Evolutionary conservation across 192 early-diverging fungal genomes (phyloP).

Genomic region (Spizellomyces punctatus): DNA sequence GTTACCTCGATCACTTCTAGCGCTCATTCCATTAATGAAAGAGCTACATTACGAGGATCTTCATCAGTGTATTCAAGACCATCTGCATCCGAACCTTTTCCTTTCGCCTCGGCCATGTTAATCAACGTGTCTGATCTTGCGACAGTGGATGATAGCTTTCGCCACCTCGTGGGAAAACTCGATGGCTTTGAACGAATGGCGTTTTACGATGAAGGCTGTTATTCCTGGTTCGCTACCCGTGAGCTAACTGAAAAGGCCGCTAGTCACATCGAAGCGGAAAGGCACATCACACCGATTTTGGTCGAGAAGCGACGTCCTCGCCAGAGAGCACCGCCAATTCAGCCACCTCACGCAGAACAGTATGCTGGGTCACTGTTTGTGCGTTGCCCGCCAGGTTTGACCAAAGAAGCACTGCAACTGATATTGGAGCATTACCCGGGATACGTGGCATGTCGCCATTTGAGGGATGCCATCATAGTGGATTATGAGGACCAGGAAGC

Average conservation of each 20-base stretch:
- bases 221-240: constrained; percentile 30
- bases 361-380: no score
- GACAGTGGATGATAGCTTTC: constrained; percentile 16
- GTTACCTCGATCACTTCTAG: not conserved
- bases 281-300: constrained; percentile 18
- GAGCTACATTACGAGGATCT: not conserved
- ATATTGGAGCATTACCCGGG: constrained; percentile 5
- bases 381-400: no score
- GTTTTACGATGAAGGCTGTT: constrained; percentile 31
- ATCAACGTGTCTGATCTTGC: constrained; percentile 12
- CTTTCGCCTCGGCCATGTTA: constrained; percentile 21
- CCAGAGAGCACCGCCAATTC: no score
- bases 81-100: no score
- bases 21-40: not conserved
- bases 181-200: constrained; percentile 27
- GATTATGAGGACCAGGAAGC: constrained; percentile 6
- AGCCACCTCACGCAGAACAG: no score
- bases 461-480: constrained; percentile 15
- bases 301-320: constrained; percentile 23
- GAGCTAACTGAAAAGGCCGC: constrained; percentile 14
- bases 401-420: no score
- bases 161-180: constrained; percentile 9
- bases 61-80: no score
- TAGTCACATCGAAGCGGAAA: constrained; percentile 20
- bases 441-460: constrained; percentile 19